These are phyloP conservation scores for Eudorina sp. DNA, from an alignment of 139 green algal species.

Conservation along the genomic window DNA sequence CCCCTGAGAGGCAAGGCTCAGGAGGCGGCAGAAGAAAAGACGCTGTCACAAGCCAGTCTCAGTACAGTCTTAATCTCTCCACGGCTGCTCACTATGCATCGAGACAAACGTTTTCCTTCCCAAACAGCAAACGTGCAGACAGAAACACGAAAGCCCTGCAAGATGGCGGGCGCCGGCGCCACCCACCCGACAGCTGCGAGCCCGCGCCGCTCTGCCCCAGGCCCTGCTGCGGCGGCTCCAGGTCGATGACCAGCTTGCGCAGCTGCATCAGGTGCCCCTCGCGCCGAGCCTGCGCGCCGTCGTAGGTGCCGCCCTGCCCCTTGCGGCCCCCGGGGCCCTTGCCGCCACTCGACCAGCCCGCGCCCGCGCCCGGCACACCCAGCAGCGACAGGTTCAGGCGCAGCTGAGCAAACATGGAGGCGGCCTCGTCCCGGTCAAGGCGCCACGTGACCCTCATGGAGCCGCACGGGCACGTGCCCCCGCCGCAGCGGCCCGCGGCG, in stretches of 20 bases:
- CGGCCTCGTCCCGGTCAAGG: conserved; percentile 81
- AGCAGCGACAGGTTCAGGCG: conserved; percentile 74
- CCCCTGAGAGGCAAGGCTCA: no score
- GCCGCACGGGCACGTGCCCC: background rate
- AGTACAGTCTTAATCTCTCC: no score
- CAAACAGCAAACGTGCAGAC: background rate
- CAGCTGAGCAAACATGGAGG: conserved; percentile 68
- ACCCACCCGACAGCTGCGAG: conserved; percentile 32
- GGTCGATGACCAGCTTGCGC: conserved; percentile 73
- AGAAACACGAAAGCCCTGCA: no score
- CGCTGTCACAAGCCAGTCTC: background rate
- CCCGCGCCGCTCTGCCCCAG: background rate
- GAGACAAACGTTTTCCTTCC: no score
- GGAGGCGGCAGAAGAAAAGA: background rate
- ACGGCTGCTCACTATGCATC: no score
- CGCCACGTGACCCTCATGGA: conserved; percentile 69
- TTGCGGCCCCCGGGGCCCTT: background rate
- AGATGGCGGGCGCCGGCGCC: no score
- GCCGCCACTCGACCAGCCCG: background rate
- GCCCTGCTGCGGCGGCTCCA: conserved; percentile 59
- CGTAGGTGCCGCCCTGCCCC: background rate
- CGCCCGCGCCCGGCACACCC: background rate
- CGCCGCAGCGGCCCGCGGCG: background rate
- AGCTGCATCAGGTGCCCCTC: conserved; percentile 51
- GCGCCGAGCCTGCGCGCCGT: background rate